Base-by-base conservation (phyloP, 2,329 filamentous ascomycete species). In the Fusarium brevicatenulatum region DNA sequence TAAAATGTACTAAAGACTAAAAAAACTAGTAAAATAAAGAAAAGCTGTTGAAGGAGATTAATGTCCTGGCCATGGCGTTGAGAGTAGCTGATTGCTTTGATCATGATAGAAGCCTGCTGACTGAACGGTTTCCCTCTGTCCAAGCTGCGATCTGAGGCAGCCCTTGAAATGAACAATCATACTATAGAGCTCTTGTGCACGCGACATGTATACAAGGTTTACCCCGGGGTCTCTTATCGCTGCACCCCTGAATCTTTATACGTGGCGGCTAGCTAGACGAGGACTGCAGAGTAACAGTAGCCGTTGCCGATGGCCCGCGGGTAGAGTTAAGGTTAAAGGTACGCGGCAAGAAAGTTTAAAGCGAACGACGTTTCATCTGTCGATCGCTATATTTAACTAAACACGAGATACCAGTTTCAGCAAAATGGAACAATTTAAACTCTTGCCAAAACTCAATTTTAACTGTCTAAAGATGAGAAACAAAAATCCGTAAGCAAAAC, bases 91-190 rank as follows among this genome's bases (percentile, higher is more conserved):
- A 12, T 18, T 21, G 4, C 13, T 28, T 25, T 53, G 3, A 37
- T 12, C 9, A 53, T n/a, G 2, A 5, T 9, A 16, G 12, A 9
- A 5, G 3, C 7, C 9, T 21, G 2, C 7, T 11, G 4, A n/a
- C 19, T 21, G 6, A 9, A 2, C 2, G 18, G 23, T 7, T 25
- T 56, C 7, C 23, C 13, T 25, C 2, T 2, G 34, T 6, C 5
- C 2, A 46, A 19, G 2, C 18, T 36, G 7, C 3, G 0, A 21
- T 37, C 4, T 23, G 8, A 21, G 13, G 19, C 30, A 5, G 32
- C n/a, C 13, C 12, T 16, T 7, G 5, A 9, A 23, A 36, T 19
- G 18, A 4, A 10, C 18, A 9, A 9, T 9, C 3, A 28, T 3
- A 4, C 25, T 2, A 37, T 8, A 16, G 30, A 16, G n/a, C 1